Evolutionary conservation across 805 yeast species (phyloP).

Genomic region (Kregervanrija fluxuum): DNA sequence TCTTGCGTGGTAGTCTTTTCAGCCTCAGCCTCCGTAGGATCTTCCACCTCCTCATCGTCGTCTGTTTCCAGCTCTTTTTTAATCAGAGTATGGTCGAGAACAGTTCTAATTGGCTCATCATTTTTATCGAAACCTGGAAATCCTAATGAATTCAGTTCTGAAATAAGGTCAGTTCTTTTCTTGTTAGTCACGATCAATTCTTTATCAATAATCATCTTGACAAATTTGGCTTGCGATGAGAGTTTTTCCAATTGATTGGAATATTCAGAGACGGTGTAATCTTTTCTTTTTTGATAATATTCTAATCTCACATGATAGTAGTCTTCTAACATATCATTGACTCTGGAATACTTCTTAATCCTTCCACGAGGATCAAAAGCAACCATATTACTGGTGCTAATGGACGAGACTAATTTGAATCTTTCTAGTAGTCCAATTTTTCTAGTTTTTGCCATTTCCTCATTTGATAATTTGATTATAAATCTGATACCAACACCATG

Average conservation of each 20-base stretch:
- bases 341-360: constrained; percentile 71
- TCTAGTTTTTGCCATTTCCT: constrained; percentile 77
- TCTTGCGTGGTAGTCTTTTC: constrained; percentile 18
- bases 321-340: constrained; percentile 73
- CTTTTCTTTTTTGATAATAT: constrained; percentile 86
- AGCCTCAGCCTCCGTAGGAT: constrained; percentile 29
- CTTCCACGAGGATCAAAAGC: constrained; percentile 89
- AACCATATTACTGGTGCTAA: constrained; percentile 83
- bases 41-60: constrained; percentile 38
- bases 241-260: constrained; percentile 71
- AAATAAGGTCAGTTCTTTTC: constrained; percentile 56
- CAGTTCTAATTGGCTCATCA: constrained; percentile 50
- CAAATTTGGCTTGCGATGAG: constrained; percentile 81
- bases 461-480: constrained; percentile 62
- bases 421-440: constrained; percentile 75
- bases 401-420: constrained; percentile 65
- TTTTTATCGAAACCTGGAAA: constrained; percentile 74
- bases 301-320: constrained; percentile 84
- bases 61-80: constrained; percentile 26
- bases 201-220: constrained; percentile 80
- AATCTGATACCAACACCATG: constrained; percentile 79
- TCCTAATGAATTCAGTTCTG: constrained; percentile 51
- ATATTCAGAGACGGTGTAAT: constrained; percentile 58
- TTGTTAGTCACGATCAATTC: constrained; percentile 67
- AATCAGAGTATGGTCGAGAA: constrained; percentile 23